These are phyloP conservation scores for Aurantiochytrium sp. DNA, from an alignment of 108 stramenopile genomes.

Conservation along the genomic window DNA sequence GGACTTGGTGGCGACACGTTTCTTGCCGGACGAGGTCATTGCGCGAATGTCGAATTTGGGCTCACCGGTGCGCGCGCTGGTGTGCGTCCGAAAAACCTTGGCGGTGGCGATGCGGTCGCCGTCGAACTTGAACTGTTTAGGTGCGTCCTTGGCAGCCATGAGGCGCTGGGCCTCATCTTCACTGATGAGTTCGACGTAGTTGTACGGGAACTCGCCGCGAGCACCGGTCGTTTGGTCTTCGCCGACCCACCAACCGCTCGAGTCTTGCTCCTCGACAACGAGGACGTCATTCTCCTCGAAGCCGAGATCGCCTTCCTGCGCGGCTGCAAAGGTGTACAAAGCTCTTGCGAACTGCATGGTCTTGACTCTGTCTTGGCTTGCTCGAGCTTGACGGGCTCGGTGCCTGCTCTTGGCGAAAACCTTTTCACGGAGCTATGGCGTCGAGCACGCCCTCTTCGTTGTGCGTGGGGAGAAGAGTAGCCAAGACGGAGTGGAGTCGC, in stretches of 20 bases:
- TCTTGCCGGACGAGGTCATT: background rate
- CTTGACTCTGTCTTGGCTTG: background rate
- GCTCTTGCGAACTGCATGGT: conserved; percentile 9
- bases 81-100: background rate
- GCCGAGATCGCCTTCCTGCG: conserved; percentile 38
- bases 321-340: conserved; percentile 34
- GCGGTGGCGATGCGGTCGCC: background rate
- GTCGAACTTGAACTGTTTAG: background rate
- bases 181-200: background rate
- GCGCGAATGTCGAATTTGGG: background rate
- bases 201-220: background rate
- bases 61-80: background rate
- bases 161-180: background rate
- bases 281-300: conserved; percentile 34
- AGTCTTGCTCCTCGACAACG: conserved; percentile 25
- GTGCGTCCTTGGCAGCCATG: background rate
- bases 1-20: background rate
- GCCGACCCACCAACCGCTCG: background rate
- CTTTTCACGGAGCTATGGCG: no score
- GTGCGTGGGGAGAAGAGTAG: no score
- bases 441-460: no score
- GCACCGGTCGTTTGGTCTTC: background rate
- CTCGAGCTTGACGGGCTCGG: background rate
- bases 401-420: no score
- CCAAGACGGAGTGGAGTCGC: no score